Conservation (phyloP, 352 stramenopile genomes). For the Bremia lactucae region DNA sequence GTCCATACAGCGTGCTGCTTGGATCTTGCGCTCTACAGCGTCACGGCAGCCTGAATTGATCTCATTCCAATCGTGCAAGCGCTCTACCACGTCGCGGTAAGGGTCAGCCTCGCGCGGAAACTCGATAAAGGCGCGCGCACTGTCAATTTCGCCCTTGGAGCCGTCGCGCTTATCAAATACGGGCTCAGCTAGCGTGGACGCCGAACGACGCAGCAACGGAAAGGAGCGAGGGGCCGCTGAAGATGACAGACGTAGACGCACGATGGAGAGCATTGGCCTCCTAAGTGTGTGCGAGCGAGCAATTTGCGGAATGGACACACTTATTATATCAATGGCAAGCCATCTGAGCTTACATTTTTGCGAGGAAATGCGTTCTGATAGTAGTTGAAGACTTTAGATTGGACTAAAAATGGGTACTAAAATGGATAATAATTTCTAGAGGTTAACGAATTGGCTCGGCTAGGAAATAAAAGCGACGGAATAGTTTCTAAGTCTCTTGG, state of each 20-base stretch:
- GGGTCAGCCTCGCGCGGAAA: constrained; percentile 82
- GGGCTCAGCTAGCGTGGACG: constrained; percentile 18
- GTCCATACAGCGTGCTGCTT: constrained; percentile 97
- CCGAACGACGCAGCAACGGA: constrained; percentile 10
- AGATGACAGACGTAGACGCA: constrained; percentile 12
- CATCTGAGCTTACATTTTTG: too few relatives aligned
- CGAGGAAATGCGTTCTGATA: too few relatives aligned
- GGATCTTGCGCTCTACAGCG: constrained; percentile 82
- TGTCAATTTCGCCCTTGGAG: constrained; percentile 53
- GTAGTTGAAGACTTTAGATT: too few relatives aligned
- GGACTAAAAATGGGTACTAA: too few relatives aligned
- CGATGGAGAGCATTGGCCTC: constrained; percentile 16
- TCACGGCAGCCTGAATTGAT: constrained; percentile 90
- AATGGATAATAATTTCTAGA: too few relatives aligned
- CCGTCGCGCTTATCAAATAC: constrained; percentile 54
- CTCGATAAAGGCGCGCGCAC: constrained; percentile 73
- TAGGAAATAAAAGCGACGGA: too few relatives aligned
- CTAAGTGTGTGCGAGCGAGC: constrained; percentile 12
- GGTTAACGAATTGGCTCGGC: too few relatives aligned
- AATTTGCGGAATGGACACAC: constrained; percentile 28
- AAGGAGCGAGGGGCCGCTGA: constrained; percentile 1
- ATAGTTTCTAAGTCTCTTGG: too few relatives aligned
- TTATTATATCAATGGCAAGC: too few relatives aligned
- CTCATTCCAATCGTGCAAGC: constrained; percentile 95
- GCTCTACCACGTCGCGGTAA: constrained; percentile 89